Evolutionary conservation across 2,329 filamentous ascomycete species (phyloP), one percentile per base, ranked within the genome.

Genomic region (Colletotrichum coccodes): DNA sequence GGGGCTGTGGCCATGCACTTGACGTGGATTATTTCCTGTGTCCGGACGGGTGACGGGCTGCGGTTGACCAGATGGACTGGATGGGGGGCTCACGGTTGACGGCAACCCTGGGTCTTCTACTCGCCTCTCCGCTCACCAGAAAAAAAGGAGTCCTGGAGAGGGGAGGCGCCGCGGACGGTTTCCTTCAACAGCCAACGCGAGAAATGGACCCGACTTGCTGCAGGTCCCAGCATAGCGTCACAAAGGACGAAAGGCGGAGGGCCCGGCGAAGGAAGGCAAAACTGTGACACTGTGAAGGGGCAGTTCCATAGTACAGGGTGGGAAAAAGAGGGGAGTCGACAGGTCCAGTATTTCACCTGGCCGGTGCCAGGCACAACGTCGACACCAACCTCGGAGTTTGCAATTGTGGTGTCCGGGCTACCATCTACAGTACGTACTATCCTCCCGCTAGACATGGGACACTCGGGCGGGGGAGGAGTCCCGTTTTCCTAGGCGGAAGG

Each of bases 181-280:
- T 69, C 66, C 61, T 66, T 66, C 61, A 69, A 56, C 60, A 64
- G 61, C 54, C 47, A 65, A 65, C 61, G 54, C 49, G 53, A 64
- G 60, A 53, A 44, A 66, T 59, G 49, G 61, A 66, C 23, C 65
- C 61, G 49, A 56, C 61, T 56, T 60, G 47, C 66, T 69, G 61
- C 66, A 69, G 66, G 66, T 69, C 66, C 66, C 61, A 56, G 61
- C 49, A 66, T 65, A 66, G 66, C 49, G 66, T 69, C 66, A 60
- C 56, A 54, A 49, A 57, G 47, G n/a, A 47, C 53, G 21, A 65
- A 64, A 28, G 60, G 54, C 53, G 60, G 54, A 68, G 47, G 65
- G 53, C 53, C 53, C 52, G 53, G 64, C 64, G 52, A 68, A 21
- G 46, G 30, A 49, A 50, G 12, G 36, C 23, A 44, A 38, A 23